Conservation (phyloP, 2,329 filamentous ascomycete genomes). For the Chaetothyriales sp. region DNA sequence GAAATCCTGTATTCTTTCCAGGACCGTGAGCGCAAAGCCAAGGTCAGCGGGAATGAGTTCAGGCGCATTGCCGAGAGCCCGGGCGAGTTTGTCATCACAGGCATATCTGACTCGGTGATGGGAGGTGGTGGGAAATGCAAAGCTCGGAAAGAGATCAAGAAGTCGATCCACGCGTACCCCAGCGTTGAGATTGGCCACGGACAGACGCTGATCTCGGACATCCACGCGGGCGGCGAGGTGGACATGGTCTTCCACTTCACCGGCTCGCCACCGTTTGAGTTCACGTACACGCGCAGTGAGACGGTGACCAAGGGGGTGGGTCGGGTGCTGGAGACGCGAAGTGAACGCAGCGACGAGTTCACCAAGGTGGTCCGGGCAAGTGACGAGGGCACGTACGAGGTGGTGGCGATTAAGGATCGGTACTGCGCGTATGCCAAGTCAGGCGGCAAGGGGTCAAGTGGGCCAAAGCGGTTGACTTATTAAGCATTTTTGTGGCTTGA, state of each 20-base stretch:
- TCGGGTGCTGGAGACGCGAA: conserved; percentile 75
- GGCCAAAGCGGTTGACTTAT: conserved; percentile 13
- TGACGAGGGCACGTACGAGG: conserved; percentile 94
- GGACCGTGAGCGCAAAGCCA: conserved; percentile 62
- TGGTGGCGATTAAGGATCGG: conserved; percentile 87
- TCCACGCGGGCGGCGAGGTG: conserved; percentile 89
- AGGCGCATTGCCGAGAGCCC: conserved; percentile 84
- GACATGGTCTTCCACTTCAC: conserved; percentile 92
- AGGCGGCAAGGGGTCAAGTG: conserved; percentile 20
- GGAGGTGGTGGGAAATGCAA: conserved; percentile 59
- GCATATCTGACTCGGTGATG: conserved; percentile 64
- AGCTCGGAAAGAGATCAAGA: conserved; percentile 62
- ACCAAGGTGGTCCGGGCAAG: conserved; percentile 70
- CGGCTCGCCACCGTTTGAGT: conserved; percentile 92
- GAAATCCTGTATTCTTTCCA: conserved; percentile 87
- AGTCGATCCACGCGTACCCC: conserved; percentile 81
- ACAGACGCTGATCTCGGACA: conserved; percentile 67
- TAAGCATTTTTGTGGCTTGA: not conserved
- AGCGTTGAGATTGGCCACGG: conserved; percentile 84
- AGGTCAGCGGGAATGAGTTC: conserved; percentile 53
- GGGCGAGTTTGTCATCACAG: conserved; percentile 76
- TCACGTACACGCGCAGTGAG: conserved; percentile 85
- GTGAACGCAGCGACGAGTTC: conserved; percentile 71
- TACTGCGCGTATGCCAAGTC: conserved; percentile 74
- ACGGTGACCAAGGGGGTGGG: conserved; percentile 28